Base-by-base conservation (phyloP, 169 alveolate species). In the Ophryocystis elektroscirrha region DNA sequence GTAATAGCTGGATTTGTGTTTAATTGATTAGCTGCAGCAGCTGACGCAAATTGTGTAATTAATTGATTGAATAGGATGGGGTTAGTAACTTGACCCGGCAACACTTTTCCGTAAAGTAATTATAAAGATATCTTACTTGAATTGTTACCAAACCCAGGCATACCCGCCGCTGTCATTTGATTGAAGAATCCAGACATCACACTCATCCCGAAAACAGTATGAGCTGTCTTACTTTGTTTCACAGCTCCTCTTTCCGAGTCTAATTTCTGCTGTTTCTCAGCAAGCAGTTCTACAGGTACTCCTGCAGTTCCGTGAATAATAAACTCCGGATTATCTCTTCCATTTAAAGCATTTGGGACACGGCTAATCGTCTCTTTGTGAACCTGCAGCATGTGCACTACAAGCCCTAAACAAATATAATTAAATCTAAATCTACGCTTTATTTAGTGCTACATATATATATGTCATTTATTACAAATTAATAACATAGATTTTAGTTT, bases 271-370 rank as follows among this genome's bases (percentile, higher is more conserved):
- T 63, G 68, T 39, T 72, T 70, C 51, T 81, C 91, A 43, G 71
- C 83, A 19, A 84, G 71, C 20, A 79, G 49, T 32, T 71, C 84
- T 16, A 63, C 28, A 27, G 97, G 97, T 6, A 91, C 90, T 22
- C 97, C 98, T 49, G 87, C 83, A 97, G 89, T 91, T 9, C 98
- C 98, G 70, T 85, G 88, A 27, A 91, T 81, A 30, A 81, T 76
- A 12, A 86, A 60, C 48, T 79, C 95, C 22, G 84, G 71, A 38
- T 81, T 68, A 55, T 89, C 96, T 52, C 98, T 71, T 38, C 96
- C 95, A 19, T 87, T 79, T 51, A 87, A 71, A 0, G 98, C 94
- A 61, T 84, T 87, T 27, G 98, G 98, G 19, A 91, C 95, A 49
- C 78, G 73, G 38, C 71, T 55, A 48, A 74, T 63, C 48, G 70